These are phyloP conservation scores for Pascua guehoae DNA, from an alignment of 1,284 basidiomycete species.

Conservation along the genomic window DNA sequence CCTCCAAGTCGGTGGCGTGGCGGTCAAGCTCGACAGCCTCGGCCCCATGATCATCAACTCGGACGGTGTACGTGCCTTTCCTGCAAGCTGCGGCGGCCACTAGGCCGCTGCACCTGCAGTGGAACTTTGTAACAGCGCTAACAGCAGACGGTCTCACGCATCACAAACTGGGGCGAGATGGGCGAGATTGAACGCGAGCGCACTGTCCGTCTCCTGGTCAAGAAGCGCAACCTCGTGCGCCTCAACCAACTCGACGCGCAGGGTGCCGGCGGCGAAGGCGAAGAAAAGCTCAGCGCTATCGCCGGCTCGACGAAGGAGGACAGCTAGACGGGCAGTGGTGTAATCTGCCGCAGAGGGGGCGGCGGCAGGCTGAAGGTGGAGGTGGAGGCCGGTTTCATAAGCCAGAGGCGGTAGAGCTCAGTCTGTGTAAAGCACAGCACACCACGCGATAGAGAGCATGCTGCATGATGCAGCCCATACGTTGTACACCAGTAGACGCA, in stretches of 20 bases:
- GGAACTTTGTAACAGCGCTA: background rate
- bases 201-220: constrained; percentile 46
- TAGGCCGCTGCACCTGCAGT: background rate
- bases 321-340: too few relatives aligned
- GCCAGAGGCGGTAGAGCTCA: too few relatives aligned
- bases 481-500: too few relatives aligned
- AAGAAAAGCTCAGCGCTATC: constrained; percentile 18
- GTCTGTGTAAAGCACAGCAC: too few relatives aligned
- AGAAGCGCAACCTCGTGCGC: constrained; percentile 47
- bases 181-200: constrained; percentile 44
- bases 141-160: constrained; percentile 45
- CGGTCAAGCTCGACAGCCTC: constrained; percentile 43
- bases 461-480: too few relatives aligned
- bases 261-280: constrained; percentile 1
- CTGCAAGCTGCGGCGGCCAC: background rate
- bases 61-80: constrained; percentile 42
- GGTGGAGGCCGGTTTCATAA: too few relatives aligned
- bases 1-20: constrained; percentile 40
- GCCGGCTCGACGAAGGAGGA: background rate
- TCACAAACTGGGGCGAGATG: constrained; percentile 48
- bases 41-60: constrained; percentile 50
- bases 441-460: too few relatives aligned
- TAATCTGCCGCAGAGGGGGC: too few relatives aligned
- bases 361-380: too few relatives aligned
- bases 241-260: constrained; percentile 31